A percentile compares a stretch with the other conserved stretches of the same genome.
Conservation (phyloP, 176 grass and related monocot genomes). For the Aegilops bicornis region DNA sequence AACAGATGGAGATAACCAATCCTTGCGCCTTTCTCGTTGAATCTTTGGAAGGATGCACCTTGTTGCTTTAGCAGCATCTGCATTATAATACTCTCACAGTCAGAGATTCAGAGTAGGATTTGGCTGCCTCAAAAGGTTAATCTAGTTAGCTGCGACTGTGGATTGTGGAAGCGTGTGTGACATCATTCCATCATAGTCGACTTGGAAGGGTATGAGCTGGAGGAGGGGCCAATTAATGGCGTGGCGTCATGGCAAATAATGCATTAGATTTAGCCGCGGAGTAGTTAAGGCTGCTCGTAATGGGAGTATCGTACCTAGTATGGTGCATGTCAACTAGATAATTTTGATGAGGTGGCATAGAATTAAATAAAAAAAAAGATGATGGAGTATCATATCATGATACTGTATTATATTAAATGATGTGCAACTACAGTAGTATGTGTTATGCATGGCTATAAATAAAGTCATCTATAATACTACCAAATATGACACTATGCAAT, state of each 20-base stretch:
- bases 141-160: background rate
- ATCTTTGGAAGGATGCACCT: background rate
- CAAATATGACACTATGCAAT: no score
- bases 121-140: conserved; percentile 23
- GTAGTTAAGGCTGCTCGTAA: no score
- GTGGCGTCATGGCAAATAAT: conserved; percentile 44
- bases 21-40: background rate
- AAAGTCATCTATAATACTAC: no score
- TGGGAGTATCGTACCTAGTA: no score
- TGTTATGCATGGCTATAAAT: no score
- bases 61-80: background rate
- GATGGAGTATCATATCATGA: no score
- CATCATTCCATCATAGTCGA: conserved; percentile 13
- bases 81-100: background rate
- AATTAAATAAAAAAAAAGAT: no score
- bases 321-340: no score
- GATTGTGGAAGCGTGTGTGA: conserved; percentile 4
- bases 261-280: conserved; percentile 28
- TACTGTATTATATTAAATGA: no score
- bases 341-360: no score
- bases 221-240: background rate
- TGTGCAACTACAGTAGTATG: no score
- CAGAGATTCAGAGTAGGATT: conserved; percentile 24
- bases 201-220: background rate
- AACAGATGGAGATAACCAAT: background rate